phyloP scores from a whole-genome alignment of 495 filamentous ascomycete species.

The Evansstolkia leycettana region DNA sequence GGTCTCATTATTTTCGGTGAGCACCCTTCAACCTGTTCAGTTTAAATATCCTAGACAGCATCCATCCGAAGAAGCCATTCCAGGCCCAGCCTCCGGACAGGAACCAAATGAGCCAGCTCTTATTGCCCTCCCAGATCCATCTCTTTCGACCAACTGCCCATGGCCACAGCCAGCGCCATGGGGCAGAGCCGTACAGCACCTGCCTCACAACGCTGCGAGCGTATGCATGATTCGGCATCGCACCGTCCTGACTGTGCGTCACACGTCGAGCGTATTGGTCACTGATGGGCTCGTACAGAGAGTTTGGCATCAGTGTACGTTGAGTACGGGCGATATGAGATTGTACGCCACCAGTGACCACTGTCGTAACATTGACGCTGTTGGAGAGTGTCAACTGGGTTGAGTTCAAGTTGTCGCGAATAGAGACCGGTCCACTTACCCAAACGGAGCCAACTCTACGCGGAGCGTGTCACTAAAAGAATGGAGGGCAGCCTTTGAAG shows the following conservation, averaged over 20 bases:
- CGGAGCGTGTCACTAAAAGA: constrained; percentile 47
- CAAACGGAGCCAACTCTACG: constrained; percentile 37
- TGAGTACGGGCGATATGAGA: constrained; percentile 42
- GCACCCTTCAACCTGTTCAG: constrained; percentile 24
- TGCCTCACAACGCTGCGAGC: constrained; percentile 44
- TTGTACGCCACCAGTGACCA: constrained; percentile 52
- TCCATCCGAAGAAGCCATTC: constrained; percentile 25
- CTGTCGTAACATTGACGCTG: constrained; percentile 39
- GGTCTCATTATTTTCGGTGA: constrained; percentile 4
- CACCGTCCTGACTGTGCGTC: constrained; percentile 43
- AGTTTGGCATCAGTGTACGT: constrained; percentile 32
- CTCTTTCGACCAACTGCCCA: constrained; percentile 28
- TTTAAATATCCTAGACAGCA: constrained; percentile 35
- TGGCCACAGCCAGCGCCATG: constrained; percentile 36
- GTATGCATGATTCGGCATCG: constrained; percentile 40
- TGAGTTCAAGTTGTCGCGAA: background rate
- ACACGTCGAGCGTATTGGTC: constrained; percentile 38
- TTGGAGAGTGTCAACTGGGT: background rate
- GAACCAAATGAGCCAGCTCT: constrained; percentile 10
- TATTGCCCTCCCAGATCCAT: constrained; percentile 41
- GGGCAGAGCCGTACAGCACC: constrained; percentile 34
- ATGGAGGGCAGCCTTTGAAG: constrained; percentile 52
- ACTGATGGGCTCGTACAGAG: constrained; percentile 40
- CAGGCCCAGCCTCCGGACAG: constrained; percentile 32
- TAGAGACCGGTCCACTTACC: no score